Percentiles rank a stretch among this genome's conserved stretches.
phyloP scores from a whole-genome alignment of 768 basidiomycete genomes.

The Russula vinacea region DNA sequence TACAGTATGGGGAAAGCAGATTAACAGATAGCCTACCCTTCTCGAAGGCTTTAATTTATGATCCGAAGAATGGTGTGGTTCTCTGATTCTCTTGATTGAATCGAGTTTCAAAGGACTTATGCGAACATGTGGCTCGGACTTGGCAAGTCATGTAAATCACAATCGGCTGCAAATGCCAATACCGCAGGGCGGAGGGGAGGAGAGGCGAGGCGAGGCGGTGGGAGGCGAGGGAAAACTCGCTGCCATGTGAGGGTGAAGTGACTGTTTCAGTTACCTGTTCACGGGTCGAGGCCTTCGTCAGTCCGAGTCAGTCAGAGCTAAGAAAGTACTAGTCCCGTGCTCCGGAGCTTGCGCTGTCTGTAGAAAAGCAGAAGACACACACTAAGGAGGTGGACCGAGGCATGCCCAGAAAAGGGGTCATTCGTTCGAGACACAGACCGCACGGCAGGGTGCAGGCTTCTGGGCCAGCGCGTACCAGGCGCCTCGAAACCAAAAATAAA shows the following conservation, averaged over 20 bases:
- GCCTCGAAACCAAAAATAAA: background rate
- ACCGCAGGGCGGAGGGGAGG: conserved; percentile 19
- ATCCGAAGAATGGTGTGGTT: background rate
- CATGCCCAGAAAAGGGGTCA: background rate
- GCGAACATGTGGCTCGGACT: background rate
- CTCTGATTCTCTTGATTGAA: no score
- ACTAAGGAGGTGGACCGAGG: background rate
- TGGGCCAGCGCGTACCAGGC: background rate
- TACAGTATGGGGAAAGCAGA: background rate
- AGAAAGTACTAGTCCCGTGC: background rate
- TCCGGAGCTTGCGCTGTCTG: background rate
- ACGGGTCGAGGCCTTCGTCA: background rate
- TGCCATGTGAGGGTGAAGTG: background rate
- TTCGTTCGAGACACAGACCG: conserved; percentile 7
- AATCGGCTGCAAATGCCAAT: background rate
- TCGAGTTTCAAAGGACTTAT: background rate
- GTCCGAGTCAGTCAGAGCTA: background rate
- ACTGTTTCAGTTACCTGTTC: background rate
- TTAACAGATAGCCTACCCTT: background rate
- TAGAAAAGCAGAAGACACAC: background rate
- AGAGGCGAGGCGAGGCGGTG: background rate
- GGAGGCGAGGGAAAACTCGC: background rate
- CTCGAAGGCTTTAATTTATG: background rate
- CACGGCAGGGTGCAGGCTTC: conserved; percentile 21
- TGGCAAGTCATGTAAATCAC: background rate